phyloP scores from a whole-genome alignment of 2,329 filamentous ascomycete genomes.

The Diaporthe citrichinensis region DNA sequence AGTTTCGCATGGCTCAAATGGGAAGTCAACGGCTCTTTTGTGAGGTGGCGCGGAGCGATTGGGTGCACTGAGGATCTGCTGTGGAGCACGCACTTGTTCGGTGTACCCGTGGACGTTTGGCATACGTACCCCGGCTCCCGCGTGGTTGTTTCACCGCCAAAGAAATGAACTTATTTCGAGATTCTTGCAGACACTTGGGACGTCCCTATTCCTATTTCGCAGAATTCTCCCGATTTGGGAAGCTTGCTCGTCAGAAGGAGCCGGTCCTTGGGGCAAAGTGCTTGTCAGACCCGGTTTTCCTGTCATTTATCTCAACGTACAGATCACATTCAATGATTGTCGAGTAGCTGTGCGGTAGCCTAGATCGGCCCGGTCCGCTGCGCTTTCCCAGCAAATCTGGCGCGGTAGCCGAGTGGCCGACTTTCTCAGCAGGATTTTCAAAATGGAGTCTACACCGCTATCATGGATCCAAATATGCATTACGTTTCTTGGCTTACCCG shows the following conservation, averaged over 20 bases:
- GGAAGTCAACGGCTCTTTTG: neutral
- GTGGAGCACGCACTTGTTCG: neutral
- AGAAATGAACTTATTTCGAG: neutral
- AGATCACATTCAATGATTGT: neutral
- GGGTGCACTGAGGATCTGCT: neutral
- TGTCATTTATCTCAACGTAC: conserved; percentile 16
- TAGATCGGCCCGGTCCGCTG: conserved; percentile 13
- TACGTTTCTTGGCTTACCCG: neutral
- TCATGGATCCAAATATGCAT: neutral
- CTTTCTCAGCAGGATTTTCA: neutral
- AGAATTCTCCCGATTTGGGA: neutral
- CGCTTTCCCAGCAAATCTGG: neutral
- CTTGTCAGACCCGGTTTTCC: conserved; percentile 11
- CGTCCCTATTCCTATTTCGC: neutral
- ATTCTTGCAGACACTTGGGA: neutral
- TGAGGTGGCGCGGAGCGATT: neutral
- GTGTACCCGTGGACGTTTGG: neutral
- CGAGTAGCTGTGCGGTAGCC: neutral
- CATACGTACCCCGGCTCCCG: neutral
- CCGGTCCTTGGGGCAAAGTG: neutral
- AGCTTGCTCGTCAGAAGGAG: conserved; percentile 5
- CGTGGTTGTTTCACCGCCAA: neutral
- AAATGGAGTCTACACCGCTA: neutral
- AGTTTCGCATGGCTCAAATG: neutral
- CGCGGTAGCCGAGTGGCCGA: neutral